phyloP scores from a whole-genome alignment of 2,329 filamentous ascomycete genomes.

The Colletotrichum abscissum region DNA sequence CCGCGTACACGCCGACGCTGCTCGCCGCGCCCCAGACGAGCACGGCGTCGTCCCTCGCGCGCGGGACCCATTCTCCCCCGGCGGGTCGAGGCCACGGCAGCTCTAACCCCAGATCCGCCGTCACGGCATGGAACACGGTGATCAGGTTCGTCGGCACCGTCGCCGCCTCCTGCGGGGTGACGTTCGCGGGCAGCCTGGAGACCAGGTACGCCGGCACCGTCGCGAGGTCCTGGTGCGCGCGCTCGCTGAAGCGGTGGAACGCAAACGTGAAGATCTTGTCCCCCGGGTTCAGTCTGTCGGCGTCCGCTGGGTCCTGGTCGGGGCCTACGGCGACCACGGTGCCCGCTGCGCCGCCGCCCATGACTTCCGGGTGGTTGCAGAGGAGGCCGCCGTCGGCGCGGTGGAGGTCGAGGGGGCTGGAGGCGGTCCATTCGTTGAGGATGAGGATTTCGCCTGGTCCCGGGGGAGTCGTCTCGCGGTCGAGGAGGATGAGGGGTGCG shows the following conservation, averaged over 20 bases:
- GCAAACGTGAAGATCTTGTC: constrained; percentile 69
- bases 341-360: constrained; percentile 65
- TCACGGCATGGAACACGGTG: constrained; percentile 67
- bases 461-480: constrained; percentile 45
- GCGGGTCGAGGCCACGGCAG: constrained; percentile 67
- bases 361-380: constrained; percentile 59
- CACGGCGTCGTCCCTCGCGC: constrained; percentile 49
- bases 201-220: constrained; percentile 63
- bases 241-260: constrained; percentile 59
- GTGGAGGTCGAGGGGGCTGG: constrained; percentile 71
- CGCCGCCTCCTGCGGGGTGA: constrained; percentile 58
- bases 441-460: constrained; percentile 62
- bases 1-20: constrained; percentile 61
- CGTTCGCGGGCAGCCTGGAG: constrained; percentile 54
- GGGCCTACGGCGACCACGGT: constrained; percentile 62
- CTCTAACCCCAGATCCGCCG: constrained; percentile 60
- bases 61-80: constrained; percentile 45
- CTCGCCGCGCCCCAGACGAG: constrained; percentile 65
- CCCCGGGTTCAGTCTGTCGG: constrained; percentile 54
- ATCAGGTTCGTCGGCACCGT: constrained; percentile 69
- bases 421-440: constrained; percentile 68
- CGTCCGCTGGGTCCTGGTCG: background rate
- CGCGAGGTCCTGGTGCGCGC: constrained; percentile 66
- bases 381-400: constrained; percentile 70
- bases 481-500: constrained; percentile 39